Evolutionary conservation across 257 asterid genomes (phyloP), one percentile per base, ranked within the genome.

Genomic region (Solanum pinnatisectum): DNA sequence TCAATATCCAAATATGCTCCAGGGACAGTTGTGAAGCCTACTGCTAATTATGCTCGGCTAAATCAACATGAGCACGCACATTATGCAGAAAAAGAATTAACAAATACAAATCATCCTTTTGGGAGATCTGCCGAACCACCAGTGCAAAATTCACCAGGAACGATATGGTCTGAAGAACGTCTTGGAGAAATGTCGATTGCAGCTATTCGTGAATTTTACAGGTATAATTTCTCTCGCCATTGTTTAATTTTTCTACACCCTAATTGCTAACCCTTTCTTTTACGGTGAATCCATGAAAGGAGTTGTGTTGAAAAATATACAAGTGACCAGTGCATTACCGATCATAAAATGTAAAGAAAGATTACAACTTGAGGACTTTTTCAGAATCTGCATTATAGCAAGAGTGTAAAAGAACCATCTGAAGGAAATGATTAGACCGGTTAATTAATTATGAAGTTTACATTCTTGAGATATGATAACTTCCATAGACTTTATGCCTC

Each of bases 181-280:
- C 72, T 87, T 25, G 59, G 52, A 60, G 89, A 77, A n/a, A 77
- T 87, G 77, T 87, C 86, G 10, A 77, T 87, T 68, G 85, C 86
- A 33, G 89, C 86, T 52, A 87, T 87, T 77, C 37, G 22, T 60
- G 89, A 87, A 59, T 87, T 87, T 77, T 87, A 87, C 89, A 87
- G 89, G 89, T 87, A 59, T 3, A 44, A 12, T 77, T 60, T 77
- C 14, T 52, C 63, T 76, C 67, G 32, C 6, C 10, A 15, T 79
- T 79, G 10, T 79, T 79, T 42, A 46, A 79, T 30, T 46, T 81
- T 14, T 79, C 67, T 5, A 79, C 52, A 44, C n/a, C 65, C 37
- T 15, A 79, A 15, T 27, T 42, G 15, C 14, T 42, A 42, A 8
- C 15, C 37, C 14, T 79, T 79, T 42, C 25, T 44, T 42, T 4